Conservation (phyloP, 495 filamentous ascomycete species). For the Hypoxylon subgilvum region DNA sequence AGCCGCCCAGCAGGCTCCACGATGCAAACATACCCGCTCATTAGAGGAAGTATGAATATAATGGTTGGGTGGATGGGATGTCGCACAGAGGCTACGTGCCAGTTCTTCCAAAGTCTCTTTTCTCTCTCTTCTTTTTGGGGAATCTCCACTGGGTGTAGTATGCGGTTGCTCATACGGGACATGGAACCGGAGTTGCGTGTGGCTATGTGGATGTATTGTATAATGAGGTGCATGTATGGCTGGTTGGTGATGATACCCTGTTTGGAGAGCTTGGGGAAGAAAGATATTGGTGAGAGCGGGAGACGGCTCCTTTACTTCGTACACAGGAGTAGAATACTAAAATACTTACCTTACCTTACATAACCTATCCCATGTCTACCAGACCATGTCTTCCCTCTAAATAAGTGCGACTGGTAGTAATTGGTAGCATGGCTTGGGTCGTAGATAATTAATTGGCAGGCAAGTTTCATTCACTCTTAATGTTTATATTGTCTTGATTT, state of each 20-base stretch:
- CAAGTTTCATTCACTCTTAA: too few relatives aligned
- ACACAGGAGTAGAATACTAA: background rate
- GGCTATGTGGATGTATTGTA: conserved; percentile 9
- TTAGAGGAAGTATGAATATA: background rate
- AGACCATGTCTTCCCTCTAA: background rate
- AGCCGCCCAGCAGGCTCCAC: conserved; percentile 56
- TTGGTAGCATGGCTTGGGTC: background rate
- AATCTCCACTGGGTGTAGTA: too few relatives aligned
- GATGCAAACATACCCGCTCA: background rate
- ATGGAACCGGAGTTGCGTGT: background rate
- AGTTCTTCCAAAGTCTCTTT: too few relatives aligned
- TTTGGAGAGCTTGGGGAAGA: conserved; percentile 13
- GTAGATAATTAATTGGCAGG: too few relatives aligned
- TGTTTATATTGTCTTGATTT: too few relatives aligned
- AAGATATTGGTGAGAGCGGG: background rate
- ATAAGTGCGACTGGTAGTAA: background rate
- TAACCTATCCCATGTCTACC: background rate
- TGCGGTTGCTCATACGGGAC: background rate
- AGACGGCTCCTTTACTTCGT: conserved; percentile 1
- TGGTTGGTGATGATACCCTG: conserved; percentile 35
- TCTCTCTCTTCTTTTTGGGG: too few relatives aligned
- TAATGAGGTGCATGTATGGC: conserved; percentile 24
- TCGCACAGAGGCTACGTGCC: too few relatives aligned
- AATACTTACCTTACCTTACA: background rate
- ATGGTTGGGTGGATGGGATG: background rate